Evolutionary conservation across 768 basidiomycete species (phyloP).

Genomic region (Rickenella mellea): DNA sequence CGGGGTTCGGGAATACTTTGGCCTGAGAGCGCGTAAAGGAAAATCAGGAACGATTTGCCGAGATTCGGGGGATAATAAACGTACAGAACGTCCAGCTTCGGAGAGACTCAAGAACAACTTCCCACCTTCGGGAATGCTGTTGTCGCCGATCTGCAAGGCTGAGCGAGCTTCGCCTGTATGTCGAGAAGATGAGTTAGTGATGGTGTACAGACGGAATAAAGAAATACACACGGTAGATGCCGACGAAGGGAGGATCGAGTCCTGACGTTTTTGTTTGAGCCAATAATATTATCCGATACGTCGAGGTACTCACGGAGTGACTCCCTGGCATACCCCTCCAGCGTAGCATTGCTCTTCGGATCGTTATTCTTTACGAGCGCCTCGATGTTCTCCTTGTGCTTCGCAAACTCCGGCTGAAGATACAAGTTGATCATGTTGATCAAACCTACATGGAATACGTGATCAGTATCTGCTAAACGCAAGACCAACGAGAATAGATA

Average conservation of each 20-base stretch:
- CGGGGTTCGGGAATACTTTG: neutral
- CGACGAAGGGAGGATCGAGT: conserved; percentile 63
- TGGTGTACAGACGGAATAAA: neutral
- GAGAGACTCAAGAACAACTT: conserved; percentile 56
- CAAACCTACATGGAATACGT: too few species aligned
- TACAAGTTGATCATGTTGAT: conserved; percentile 61
- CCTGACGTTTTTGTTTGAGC: conserved; percentile 38
- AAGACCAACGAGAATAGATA: conserved; percentile 18
- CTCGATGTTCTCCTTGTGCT: conserved; percentile 19
- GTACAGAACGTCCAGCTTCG: conserved; percentile 31
- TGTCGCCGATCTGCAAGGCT: conserved; percentile 32
- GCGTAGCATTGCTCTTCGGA: neutral
- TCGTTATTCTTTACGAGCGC: conserved; percentile 1
- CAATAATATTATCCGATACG: too few species aligned
- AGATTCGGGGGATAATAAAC: too few species aligned
- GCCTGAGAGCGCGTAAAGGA: neutral
- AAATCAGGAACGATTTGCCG: too few species aligned
- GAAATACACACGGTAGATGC: conserved; percentile 49
- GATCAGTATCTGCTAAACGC: too few species aligned
- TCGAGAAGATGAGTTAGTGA: neutral
- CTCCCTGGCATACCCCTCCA: neutral
- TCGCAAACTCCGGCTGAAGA: conserved; percentile 43
- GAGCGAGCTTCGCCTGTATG: conserved; percentile 41
- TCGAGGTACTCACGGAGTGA: neutral
- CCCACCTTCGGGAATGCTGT: conserved; percentile 35